Evolutionary conservation across 2,329 filamentous ascomycete species (phyloP).

Genomic region (Laburnicola sp.): DNA sequence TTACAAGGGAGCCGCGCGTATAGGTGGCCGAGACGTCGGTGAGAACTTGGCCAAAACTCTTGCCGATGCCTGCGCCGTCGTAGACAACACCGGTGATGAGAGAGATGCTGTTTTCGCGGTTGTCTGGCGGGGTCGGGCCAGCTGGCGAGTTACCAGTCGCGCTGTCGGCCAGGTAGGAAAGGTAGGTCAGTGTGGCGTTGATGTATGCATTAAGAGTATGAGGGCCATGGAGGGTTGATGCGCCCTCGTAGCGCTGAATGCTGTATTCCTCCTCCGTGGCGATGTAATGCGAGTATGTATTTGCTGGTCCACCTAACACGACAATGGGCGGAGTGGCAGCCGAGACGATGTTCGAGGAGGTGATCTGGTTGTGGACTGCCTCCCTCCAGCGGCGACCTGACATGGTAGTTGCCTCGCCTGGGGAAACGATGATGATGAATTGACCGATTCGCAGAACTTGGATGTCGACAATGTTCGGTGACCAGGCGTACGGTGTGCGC

Average conservation of each 20-base stretch:
- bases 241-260: conserved; percentile 92
- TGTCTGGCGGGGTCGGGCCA: conserved; percentile 74
- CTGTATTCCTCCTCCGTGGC: conserved; percentile 78
- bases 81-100: conserved; percentile 81
- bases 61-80: conserved; percentile 68
- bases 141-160: conserved; percentile 36
- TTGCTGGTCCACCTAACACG: conserved; percentile 84
- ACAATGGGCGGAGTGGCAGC: conserved; percentile 56
- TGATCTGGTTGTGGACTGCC: conserved; percentile 35
- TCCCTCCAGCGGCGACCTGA: conserved; percentile 82
- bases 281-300: conserved; percentile 86
- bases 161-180: conserved; percentile 63
- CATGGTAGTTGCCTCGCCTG: conserved; percentile 92
- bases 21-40: conserved; percentile 60
- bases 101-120: conserved; percentile 71
- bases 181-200: conserved; percentile 75
- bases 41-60: conserved; percentile 70
- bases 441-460: conserved; percentile 84
- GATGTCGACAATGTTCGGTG: conserved; percentile 87
- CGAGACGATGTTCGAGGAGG: conserved; percentile 23
- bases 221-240: conserved; percentile 83
- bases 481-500: conserved; percentile 79
- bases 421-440: conserved; percentile 78
- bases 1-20: conserved; percentile 62
- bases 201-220: conserved; percentile 85